Evolutionary conservation across 495 filamentous ascomycete genomes (phyloP).

Genomic region (Penicillium canariense): DNA sequence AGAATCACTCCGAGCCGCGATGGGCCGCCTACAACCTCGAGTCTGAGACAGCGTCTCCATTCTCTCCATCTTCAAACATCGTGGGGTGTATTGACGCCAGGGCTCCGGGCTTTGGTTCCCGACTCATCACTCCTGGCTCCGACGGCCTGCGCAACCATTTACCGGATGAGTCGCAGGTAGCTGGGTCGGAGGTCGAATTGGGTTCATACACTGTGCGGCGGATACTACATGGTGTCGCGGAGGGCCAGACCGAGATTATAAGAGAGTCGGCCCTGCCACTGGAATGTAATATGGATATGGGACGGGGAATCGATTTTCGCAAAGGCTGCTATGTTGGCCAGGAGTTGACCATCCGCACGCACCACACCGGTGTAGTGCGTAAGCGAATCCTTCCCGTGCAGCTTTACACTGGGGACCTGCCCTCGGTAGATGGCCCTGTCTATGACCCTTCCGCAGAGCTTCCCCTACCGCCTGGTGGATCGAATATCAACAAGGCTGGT

Average conservation of each 20-base stretch:
- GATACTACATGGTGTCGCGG: conserved; percentile 74
- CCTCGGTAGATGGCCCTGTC: conserved; percentile 39
- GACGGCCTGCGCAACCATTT: conserved; percentile 40
- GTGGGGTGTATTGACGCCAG: conserved; percentile 58
- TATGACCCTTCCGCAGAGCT: conserved; percentile 49
- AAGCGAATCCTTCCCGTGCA: conserved; percentile 85
- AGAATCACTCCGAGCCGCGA: conserved; percentile 37
- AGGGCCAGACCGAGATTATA: conserved; percentile 77
- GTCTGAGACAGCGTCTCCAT: conserved; percentile 31
- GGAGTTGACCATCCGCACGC: conserved; percentile 91
- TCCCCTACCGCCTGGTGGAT: conserved; percentile 27
- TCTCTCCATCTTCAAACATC: conserved; percentile 22
- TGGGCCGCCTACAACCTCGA: conserved; percentile 49
- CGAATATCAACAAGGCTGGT: conserved; percentile 47
- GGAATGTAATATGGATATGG: conserved; percentile 81
- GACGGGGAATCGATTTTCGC: conserved; percentile 79
- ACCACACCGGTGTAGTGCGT: conserved; percentile 88
- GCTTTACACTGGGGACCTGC: conserved; percentile 56
- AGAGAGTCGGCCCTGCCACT: conserved; percentile 68
- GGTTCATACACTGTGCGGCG: conserved; percentile 64
- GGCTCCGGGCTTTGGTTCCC: conserved; percentile 65
- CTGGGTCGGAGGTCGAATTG: conserved; percentile 35
- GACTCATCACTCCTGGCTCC: conserved; percentile 49
- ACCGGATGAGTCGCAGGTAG: conserved; percentile 34
- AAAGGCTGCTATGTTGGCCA: conserved; percentile 98